Evolutionary conservation across 768 basidiomycete genomes (phyloP).

Genomic region (Mycena olivaceomarginata): DNA sequence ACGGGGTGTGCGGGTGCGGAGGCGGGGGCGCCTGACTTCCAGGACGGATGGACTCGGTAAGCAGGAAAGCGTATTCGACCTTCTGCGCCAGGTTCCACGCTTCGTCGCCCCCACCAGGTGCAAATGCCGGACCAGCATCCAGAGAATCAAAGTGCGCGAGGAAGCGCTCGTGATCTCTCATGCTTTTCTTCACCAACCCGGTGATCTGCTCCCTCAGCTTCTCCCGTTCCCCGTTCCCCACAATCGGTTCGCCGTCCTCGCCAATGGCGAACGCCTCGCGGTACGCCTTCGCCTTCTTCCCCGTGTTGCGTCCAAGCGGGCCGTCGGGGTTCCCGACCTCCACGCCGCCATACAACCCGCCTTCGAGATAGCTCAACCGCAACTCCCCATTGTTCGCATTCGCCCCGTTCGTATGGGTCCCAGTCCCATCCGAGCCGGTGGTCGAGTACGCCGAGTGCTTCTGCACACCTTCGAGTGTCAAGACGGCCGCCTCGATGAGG

Average conservation of each 20-base stretch:
- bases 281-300: slow-evolving; percentile 80
- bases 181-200: slow-evolving; percentile 79
- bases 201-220: slow-evolving; percentile 77
- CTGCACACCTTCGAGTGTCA: slow-evolving; percentile 81
- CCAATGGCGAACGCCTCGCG: slow-evolving; percentile 68
- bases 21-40: slow-evolving; percentile 64
- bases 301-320: slow-evolving; percentile 76
- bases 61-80: slow-evolving; percentile 80
- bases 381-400: slow-evolving; percentile 82
- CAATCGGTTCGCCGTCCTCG: slow-evolving; percentile 27
- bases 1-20: slow-evolving; percentile 39
- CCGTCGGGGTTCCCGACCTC: slow-evolving; percentile 91
- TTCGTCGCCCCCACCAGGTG: slow-evolving; percentile 55
- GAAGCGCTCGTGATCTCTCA: slow-evolving; percentile 92
- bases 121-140: slow-evolving; percentile 62
- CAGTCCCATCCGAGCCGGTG: slow-evolving; percentile 32
- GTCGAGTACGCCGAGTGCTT: slow-evolving; percentile 66
- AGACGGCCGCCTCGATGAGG: slow-evolving; percentile 83
- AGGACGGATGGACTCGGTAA: slow-evolving; percentile 82
- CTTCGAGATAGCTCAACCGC: slow-evolving; percentile 84
- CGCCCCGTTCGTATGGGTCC: slow-evolving; percentile 33
- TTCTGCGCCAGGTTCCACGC: slow-evolving; percentile 66
- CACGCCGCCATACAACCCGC: slow-evolving; percentile 88
- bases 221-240: slow-evolving; percentile 54
- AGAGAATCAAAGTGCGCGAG: slow-evolving; percentile 88